Base-by-base conservation (phyloP, 2,329 filamentous ascomycete genomes). In the Microdochium paspali region DNA sequence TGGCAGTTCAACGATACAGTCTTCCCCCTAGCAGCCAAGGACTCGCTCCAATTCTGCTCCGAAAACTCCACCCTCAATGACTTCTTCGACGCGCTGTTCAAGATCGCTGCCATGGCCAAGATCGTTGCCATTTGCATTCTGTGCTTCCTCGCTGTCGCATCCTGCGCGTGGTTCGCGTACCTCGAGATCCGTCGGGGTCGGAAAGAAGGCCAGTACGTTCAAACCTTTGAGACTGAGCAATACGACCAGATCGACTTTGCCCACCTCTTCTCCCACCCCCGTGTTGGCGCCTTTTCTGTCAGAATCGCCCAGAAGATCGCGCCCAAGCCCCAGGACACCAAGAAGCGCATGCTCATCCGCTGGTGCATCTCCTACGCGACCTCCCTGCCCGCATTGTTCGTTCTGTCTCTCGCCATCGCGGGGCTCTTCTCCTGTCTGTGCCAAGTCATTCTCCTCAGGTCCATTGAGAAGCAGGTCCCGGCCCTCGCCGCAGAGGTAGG, bases 361-460 rank as follows among this genome's bases (percentile, higher is more conserved):
- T 96, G 90, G 90, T 80, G 81, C 46, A 72, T 93, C 52, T 87
- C 90, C 9, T 96, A 96, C 61, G 83, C 82, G n/a, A 95, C 90
- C 0, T 90, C 90, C 1, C 68, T 85, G 0, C 80, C 88, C 0
- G 90, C 90, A 18, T 71, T 96, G n/a, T 90, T 96, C 58, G 79
- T 96, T 5, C 76, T 96, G 6, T 84, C 85, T 4, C 80, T 96
- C 35, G 90, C 85, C 10, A 59, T 94, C 10, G 88, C 90, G 2
- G 90, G 90, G 3, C 77, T 94, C 43, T 79, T 95, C 57, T 82
- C 86, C 23, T 94, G 88, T 63, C 71, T 90, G 30, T 93, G 86
- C 63, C 90, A 95, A 68, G 85, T 78, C 54, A 74, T 91, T 47
- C 71, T 96, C n/a, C 77, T 95, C 47, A 78, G 72, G 51, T 71